Evolutionary conservation across 2,329 filamentous ascomycete species (phyloP), one percentile per base, ranked within the genome.

Genomic region (Botrytis byssoidea): DNA sequence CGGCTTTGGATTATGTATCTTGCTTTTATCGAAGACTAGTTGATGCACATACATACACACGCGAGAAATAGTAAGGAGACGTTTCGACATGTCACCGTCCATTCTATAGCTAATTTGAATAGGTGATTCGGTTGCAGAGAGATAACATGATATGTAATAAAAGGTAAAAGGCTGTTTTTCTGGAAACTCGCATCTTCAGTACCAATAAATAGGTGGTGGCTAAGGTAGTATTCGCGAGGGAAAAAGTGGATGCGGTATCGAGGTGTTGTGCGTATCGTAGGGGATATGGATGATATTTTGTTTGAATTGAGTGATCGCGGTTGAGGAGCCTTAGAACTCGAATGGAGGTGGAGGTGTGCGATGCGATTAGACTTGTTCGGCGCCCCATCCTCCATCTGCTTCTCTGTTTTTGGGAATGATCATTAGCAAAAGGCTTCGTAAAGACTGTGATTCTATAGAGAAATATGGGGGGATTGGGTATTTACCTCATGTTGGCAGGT

Each of bases 401-500:
- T 81, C 80, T 37, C 73, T 75, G 86, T 88, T 88, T 81, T 86
- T 18, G 22, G 18, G 9, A 44, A 61, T 5, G 0, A 46, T 57
- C 8, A 44, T 73, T 42, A 73, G 71, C 29, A 29, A 22, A 48
- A 12, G 8, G 25, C 6, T 32, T 25, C 20, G 9, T 5, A 20
- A 25, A 22, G 2, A 44, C 20, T 29, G 20, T 40, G 18, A 18
- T 16, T 46, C 9, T 40, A 9, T 4, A 46, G 8, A 42, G 44
- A 1, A 6, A 48, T 22, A 25, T 29, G 8, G 20, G 25, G 25
- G n/a, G 14, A 37, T 37, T 32, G 57, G 18, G 12, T 14, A 73
- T 55, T 48, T 74, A 77, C 75, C 81, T 78, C 88, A 89, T 89
- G 81, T 88, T 89, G 75, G 86, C 83, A 18, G 88, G 88, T 71